Percentiles rank a stretch among this genome's conserved stretches.
Conservation (phyloP, 441 rosid species). For the Theobroma grandiflorum region DNA sequence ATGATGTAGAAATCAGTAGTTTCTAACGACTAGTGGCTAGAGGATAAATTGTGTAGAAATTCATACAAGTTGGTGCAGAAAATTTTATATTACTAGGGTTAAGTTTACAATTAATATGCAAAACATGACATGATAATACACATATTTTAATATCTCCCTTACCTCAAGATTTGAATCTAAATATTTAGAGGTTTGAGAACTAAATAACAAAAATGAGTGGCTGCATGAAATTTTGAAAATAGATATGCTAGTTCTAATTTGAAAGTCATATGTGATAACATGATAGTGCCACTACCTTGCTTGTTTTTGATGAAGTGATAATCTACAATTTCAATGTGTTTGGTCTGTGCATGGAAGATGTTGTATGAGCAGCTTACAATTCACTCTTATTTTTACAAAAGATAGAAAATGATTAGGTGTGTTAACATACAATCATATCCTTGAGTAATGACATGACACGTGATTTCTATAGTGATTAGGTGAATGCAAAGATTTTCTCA, state of each 20-base stretch:
- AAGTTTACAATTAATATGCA: too few relatives aligned
- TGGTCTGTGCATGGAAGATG: background rate
- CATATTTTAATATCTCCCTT: too few relatives aligned
- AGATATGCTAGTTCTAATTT: background rate
- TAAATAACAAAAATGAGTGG: background rate
- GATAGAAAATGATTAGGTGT: background rate
- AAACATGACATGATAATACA: too few relatives aligned
- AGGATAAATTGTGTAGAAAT: background rate
- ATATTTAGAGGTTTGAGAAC: too few relatives aligned
- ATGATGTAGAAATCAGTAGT: background rate
- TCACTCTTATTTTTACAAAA: background rate
- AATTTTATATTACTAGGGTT: background rate
- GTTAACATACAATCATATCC: background rate
- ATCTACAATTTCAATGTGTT: background rate
- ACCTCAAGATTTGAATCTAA: too few relatives aligned
- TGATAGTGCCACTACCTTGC: background rate
- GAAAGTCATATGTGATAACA: background rate
- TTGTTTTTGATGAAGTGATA: background rate
- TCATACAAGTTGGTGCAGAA: background rate
- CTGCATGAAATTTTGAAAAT: background rate
- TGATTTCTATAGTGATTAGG: background rate
- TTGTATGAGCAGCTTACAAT: background rate
- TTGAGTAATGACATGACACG: background rate
- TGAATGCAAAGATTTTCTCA: background rate
- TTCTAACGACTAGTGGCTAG: background rate